Evolutionary conservation across 2,329 filamentous ascomycete genomes (phyloP), one percentile per base, ranked within the genome.

Genomic region (Calonectria hongkongensis): DNA sequence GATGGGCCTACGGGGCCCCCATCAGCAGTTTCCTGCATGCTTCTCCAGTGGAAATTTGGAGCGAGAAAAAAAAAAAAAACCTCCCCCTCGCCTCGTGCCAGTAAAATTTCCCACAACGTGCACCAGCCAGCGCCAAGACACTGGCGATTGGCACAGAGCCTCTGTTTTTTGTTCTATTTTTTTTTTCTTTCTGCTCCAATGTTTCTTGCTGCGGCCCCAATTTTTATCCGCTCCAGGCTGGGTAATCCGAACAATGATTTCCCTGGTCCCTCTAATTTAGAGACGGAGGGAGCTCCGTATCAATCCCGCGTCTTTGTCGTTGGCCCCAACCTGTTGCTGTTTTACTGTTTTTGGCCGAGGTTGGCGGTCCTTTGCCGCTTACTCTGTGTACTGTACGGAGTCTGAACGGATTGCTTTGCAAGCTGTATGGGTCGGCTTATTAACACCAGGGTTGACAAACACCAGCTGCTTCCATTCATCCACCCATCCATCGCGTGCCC

Each of bases 151-250:
- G 54, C 56, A 63, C 56, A 51, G 27, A 62, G 45, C 41, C 30
- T 62, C 28, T 66, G 48, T 68, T 63, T 63, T 62, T 67, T 68
- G 25, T 27, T 54, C 30, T 47, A 28, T 50, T 27, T 60, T 56
- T 45, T n/a, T 68, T 63, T 54, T n/a, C 9, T 25, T 64, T 56
- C 43, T 68, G 39, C n/a, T 64, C 41, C 47, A 33, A 45, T 60
- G 41, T 68, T 73, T 74, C 73, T 41, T 41, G 66, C 41, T 21
- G 39, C 25, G 65, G 65, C 73, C 71, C 77, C 77, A 73, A 64
- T 71, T 78, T 78, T 80, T 77, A 80, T 76, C 78, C 78, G 78
- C 78, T 78, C 78, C 76, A 77, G 76, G 78, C 60, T 78, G 75
- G 71, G 78, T 69, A 79, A 74, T 73, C 71, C 60, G 36, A 45